phyloP scores from a whole-genome alignment of 1,139 yeast species.

The Entelexis paramagnoliae region DNA sequence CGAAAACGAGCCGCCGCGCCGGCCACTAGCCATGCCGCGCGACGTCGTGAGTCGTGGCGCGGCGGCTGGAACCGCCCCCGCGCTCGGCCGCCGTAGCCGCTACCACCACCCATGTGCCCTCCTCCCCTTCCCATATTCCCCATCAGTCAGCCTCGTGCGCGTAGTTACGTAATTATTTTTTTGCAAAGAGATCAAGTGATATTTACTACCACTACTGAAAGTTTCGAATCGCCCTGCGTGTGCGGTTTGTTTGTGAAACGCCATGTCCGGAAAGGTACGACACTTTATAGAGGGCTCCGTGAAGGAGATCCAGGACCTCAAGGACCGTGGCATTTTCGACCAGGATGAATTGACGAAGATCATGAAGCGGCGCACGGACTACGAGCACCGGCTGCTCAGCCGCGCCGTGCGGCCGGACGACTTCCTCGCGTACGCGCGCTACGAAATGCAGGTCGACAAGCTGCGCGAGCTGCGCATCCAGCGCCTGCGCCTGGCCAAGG shows the following conservation, averaged over 20 bases:
- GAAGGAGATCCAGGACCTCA: slow-evolving; percentile 86
- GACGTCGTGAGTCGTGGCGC: no score
- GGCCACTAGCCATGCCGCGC: no score
- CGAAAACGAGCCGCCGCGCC: no score
- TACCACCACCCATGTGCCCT: no score
- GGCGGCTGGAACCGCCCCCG: no score
- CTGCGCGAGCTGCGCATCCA: slow-evolving; percentile 61
- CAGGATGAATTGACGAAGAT: slow-evolving; percentile 67
- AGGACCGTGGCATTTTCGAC: slow-evolving; percentile 62
- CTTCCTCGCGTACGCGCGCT: slow-evolving; percentile 67
- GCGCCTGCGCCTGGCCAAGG: slow-evolving; percentile 36
- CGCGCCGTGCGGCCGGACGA: slow-evolving; percentile 75
- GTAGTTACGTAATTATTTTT: neutral
- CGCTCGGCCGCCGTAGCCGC: no score
- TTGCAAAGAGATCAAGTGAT: neutral
- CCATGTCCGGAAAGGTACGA: slow-evolving; percentile 50
- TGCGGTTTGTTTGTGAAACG: neutral
- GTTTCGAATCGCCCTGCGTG: neutral
- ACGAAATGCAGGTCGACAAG: slow-evolving; percentile 70
- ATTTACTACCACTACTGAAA: neutral
- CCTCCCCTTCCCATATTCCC: no score
- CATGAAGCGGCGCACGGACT: slow-evolving; percentile 89
- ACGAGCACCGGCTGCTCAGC: slow-evolving; percentile 81
- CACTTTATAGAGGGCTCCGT: slow-evolving; percentile 74
- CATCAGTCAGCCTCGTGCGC: neutral